Evolutionary conservation across 345 rosid species (phyloP).

Genomic region (Excoecaria agallocha): DNA sequence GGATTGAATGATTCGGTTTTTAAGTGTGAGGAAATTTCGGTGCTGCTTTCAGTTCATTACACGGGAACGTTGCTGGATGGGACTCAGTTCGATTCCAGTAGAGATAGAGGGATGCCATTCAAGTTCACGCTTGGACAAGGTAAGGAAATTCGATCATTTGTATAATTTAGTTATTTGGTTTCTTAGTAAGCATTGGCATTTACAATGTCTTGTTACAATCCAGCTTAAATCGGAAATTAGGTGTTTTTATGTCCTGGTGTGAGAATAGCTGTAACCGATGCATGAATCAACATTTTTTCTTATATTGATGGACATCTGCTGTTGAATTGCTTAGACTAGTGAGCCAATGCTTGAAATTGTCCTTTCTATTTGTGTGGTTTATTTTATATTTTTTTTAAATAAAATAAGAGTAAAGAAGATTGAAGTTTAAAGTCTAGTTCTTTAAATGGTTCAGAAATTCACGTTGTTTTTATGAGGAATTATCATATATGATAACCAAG

Average conservation of each 20-base stretch:
- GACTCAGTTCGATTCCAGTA: slow-evolving; percentile 87
- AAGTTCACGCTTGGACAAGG: slow-evolving; percentile 97
- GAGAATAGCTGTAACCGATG: background rate
- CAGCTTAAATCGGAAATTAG: background rate
- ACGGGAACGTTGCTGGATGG: slow-evolving; percentile 95
- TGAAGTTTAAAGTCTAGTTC: background rate
- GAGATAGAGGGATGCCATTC: slow-evolving; percentile 81
- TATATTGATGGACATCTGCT: too few species aligned
- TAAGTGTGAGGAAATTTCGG: background rate
- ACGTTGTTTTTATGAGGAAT: background rate
- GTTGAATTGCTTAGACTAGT: too few species aligned
- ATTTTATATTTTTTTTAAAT: too few species aligned
- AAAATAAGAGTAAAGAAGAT: background rate
- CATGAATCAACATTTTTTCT: too few species aligned
- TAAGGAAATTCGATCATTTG: background rate
- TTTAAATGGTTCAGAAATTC: background rate
- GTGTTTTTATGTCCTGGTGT: background rate
- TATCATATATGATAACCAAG: background rate
- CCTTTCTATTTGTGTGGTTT: background rate
- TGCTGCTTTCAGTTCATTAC: slow-evolving; percentile 38
- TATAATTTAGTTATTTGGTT: background rate
- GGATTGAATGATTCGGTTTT: background rate
- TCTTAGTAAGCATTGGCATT: background rate
- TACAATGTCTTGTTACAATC: background rate
- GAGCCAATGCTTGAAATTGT: background rate